Base-by-base conservation (phyloP, 139 green algal species). In the Auxenochlorella pyrenoidosa region DNA sequence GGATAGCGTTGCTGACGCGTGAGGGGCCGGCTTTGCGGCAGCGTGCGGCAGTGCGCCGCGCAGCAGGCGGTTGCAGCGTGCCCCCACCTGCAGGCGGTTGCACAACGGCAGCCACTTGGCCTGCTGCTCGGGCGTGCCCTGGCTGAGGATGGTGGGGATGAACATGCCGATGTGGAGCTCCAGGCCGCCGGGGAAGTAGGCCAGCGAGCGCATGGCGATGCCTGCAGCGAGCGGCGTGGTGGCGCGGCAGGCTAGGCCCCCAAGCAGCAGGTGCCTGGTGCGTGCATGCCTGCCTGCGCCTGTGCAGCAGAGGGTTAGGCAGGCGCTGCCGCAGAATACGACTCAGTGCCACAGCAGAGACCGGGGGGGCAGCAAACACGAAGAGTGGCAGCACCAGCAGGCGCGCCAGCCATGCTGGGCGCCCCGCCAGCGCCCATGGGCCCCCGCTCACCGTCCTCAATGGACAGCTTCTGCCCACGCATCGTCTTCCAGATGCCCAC, bases 151-250 rank as follows among this genome's bases (percentile, higher is more conserved):
- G 43, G 95, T 94, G 38, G 97, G 97, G 66, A 99, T 98, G 92
- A 98, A 99, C 97, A 98, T 99, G 91, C 59, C 96, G 36, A 98
- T 97, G 94, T 99, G 96, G 73, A 99, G 92, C 92, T 98, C 96
- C 71, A 99, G 88, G 44, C 96, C 96, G 5, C 95, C 95, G 10
- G 96, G 96, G 30, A 95, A 93, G 88, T 97, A 92, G 34, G 97
- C 77, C 86, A 98, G 88, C 21, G 86, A 86, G 19, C 96, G 89
- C 90, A 97, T 94, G 59, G 94, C 91, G 6, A 94, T 87, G 32
- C 89, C 54, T 63, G 54, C 54, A 63, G 54, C 54, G 16, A 24
- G 54, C 54, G 2, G 54, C 54, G 2, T 4, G 54, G 15, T 63
- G 54, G 54, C 54, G 18, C 54, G 18, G 16, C 15, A 24, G 54